Conservation (phyloP, 2,329 filamentous ascomycete species). For the Ophiognomonia clavigignenti-juglandacearum region DNA sequence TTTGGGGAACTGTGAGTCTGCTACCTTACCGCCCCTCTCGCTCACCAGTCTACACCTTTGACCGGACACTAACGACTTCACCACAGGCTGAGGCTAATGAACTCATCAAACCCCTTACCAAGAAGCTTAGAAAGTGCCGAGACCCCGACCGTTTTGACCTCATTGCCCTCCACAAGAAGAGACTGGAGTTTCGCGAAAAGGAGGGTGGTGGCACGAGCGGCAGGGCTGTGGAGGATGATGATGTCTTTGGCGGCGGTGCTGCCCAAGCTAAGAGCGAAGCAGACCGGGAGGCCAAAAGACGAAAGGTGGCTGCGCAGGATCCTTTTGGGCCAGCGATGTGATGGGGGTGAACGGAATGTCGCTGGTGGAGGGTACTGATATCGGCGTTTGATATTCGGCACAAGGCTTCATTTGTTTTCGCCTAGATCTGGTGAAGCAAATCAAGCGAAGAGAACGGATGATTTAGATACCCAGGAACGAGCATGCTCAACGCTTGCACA, state of each 20-base stretch:
- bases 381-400: too few species aligned
- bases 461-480: too few species aligned
- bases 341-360: not conserved
- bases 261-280: constrained; percentile 16
- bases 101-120: constrained; percentile 54
- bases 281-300: constrained; percentile 38
- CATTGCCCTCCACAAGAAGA: constrained; percentile 61
- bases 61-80: constrained; percentile 24
- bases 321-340: constrained; percentile 42
- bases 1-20: constrained; percentile 46
- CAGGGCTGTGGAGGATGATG: constrained; percentile 31
- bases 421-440: too few species aligned
- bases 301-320: constrained; percentile 40
- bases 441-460: too few species aligned
- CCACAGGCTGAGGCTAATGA: constrained; percentile 39
- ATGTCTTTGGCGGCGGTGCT: constrained; percentile 38
- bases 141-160: constrained; percentile 72
- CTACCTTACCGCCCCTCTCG: constrained; percentile 6
- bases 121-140: constrained; percentile 67
- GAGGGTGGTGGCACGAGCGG: constrained; percentile 31
- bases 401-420: too few species aligned
- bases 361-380: not conserved
- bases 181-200: constrained; percentile 46
- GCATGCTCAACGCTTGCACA: too few species aligned
- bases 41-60: not conserved